Percentiles rank a stretch among this genome's conserved stretches.
Evolutionary conservation across 2,329 filamentous ascomycete genomes (phyloP).

Genomic region (Stachybotrys chlorohalonatus): DNA sequence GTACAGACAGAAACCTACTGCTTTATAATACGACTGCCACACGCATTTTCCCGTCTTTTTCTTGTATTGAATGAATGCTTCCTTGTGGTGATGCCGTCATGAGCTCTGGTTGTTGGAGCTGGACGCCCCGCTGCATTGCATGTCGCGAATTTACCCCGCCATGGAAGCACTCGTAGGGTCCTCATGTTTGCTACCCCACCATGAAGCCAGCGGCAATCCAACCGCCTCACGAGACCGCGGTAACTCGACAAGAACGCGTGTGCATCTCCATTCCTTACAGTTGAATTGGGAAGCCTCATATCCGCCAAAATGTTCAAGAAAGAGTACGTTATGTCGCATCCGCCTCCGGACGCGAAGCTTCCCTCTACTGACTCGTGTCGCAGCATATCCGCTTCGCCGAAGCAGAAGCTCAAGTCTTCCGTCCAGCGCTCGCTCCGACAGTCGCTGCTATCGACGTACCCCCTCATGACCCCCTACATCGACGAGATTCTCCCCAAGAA

Average conservation of each 20-base stretch:
- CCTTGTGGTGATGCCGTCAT: background rate
- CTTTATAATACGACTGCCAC: too few relatives aligned
- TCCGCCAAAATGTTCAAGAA: conserved; percentile 76
- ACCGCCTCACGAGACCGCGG: background rate
- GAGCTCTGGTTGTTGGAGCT: background rate
- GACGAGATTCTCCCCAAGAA: conserved; percentile 96
- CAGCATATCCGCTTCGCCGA: conserved; percentile 68
- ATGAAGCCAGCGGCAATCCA: background rate
- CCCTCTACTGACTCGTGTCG: conserved; percentile 9
- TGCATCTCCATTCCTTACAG: conserved; percentile 3
- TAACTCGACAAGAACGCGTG: conserved; percentile 4
- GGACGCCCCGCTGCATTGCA: conserved; percentile 4
- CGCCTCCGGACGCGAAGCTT: background rate
- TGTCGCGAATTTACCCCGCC: conserved; percentile 14
- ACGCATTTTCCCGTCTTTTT: background rate
- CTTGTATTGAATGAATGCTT: background rate
- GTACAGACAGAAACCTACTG: background rate
- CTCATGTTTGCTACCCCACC: conserved; percentile 1
- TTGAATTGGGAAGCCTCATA: background rate
- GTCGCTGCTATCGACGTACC: conserved; percentile 76
- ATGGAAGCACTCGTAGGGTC: conserved; percentile 10
- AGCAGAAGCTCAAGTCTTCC: conserved; percentile 96
- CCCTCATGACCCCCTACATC: conserved; percentile 75
- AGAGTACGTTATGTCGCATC: conserved; percentile 51
- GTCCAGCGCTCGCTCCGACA: conserved; percentile 80